phyloP scores from a whole-genome alignment of 1,139 yeast genomes.

The Nakaseomyces delphensis region DNA sequence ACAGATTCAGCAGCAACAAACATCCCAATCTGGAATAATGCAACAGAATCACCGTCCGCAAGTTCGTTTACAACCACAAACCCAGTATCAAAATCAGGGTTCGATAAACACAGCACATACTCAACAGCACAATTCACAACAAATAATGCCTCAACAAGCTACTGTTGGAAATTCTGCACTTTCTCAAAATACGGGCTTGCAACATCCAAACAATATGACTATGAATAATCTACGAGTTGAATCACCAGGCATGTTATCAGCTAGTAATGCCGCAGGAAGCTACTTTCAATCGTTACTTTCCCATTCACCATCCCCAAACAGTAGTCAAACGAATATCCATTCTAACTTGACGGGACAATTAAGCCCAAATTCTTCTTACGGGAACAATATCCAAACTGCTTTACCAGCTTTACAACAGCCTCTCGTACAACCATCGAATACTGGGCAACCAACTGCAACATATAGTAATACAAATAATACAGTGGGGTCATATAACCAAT shows the following conservation, averaged over 20 bases:
- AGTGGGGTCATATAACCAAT: constrained; percentile 7
- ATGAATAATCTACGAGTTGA: constrained; percentile 3
- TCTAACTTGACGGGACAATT: constrained; percentile 2
- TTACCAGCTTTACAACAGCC: constrained; percentile 9
- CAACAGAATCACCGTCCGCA: neutral
- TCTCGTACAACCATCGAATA: constrained; percentile 8
- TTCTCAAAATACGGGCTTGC: neutral
- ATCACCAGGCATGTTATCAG: constrained; percentile 18
- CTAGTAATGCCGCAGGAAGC: constrained; percentile 20
- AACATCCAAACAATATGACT: neutral
- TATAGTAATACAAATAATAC: neutral
- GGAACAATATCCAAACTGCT: constrained; percentile 8
- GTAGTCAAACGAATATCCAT: constrained; percentile 4
- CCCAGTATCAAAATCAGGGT: neutral
- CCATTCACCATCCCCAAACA: constrained; percentile 9
- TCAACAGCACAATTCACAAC: neutral
- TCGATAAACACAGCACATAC: neutral
- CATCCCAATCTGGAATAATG: neutral
- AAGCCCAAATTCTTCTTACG: constrained; percentile 11
- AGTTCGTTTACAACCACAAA: neutral
- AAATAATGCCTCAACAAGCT: neutral
- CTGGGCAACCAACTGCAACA: constrained; percentile 5
- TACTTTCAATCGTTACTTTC: constrained; percentile 13
- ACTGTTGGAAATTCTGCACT: neutral
- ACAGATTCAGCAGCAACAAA: constrained; percentile 7